A percentile compares a stretch with the other conserved stretches of the same genome.
Evolutionary conservation across 768 basidiomycete genomes (phyloP).

Genomic region (Mycena rosella): DNA sequence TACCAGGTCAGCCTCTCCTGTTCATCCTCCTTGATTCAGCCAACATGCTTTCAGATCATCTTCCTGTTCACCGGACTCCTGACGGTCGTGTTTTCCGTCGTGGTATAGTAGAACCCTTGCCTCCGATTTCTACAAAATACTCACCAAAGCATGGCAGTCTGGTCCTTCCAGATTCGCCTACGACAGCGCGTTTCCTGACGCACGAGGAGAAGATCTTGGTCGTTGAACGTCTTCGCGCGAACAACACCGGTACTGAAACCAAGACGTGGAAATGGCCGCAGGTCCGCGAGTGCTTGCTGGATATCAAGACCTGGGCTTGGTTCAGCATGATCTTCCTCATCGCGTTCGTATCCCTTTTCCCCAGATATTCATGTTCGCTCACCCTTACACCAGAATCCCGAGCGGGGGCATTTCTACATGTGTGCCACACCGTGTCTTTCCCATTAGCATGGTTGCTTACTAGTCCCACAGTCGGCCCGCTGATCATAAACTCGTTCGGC

Average conservation of each 20-base stretch:
- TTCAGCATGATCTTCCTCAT: conserved; percentile 37
- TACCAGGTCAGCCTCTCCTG: conserved; percentile 28
- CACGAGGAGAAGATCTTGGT: conserved; percentile 35
- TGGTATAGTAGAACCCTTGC: conserved; percentile 24
- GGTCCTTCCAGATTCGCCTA: conserved; percentile 32
- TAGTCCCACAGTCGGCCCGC: conserved; percentile 27
- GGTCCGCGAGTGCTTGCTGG: conserved; percentile 32
- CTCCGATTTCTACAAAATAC: background rate
- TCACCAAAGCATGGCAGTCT: conserved; percentile 8
- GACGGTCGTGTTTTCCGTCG: conserved; percentile 30
- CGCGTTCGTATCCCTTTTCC: conserved; percentile 20
- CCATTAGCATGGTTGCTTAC: background rate
- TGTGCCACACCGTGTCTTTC: background rate
- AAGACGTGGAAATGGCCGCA: conserved; percentile 45
- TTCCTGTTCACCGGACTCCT: conserved; percentile 35
- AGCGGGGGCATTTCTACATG: conserved; percentile 35
- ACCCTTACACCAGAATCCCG: conserved; percentile 11
- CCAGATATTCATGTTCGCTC: background rate
- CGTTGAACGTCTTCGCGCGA: conserved; percentile 38
- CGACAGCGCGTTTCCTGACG: conserved; percentile 34
- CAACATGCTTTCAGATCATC: conserved; percentile 26
- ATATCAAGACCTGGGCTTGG: conserved; percentile 36
- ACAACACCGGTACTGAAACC: conserved; percentile 38
- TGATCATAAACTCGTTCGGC: conserved; percentile 39
- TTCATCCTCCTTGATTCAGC: background rate